Base-by-base conservation (phyloP, 441 rosid genomes). In the Aleurites moluccanus region DNA sequence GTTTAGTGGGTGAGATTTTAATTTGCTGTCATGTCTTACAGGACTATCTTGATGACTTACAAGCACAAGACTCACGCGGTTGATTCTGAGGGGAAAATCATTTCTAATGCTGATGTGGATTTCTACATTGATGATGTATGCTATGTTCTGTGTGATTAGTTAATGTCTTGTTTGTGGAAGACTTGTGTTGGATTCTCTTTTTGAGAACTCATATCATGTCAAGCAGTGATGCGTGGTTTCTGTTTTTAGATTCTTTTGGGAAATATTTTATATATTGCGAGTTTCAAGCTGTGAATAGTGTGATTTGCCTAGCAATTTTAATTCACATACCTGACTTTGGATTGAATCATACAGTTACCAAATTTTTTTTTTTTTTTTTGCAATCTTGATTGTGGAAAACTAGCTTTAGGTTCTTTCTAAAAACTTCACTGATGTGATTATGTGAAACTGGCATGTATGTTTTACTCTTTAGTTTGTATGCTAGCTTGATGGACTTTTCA, bases 21-120 rank as follows among this genome's bases (percentile, higher is more conserved):
- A 38, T 45, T 3, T 55, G 8, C 52, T 70, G 25, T 18, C 21
- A 13, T 62, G 4, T 59, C 52, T 63, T 73, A 55, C 86, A 95
- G 99, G 90, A 92, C 91, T 16, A 90, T 95, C 78, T 80, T 92
- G 87, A 65, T 91, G 83, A 86, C 96, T 56, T 92, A 87, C 88
- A 92, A 95, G 88, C 99, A 95, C 91, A 95, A 95, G 88, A 95
- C 94, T 23, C 98, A 92, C 79, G 86, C 97, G 45, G 89, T 91
- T 83, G 93, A 90, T 81, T 80, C 89, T 38, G 90, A 89, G 65
- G 91, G 98, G 77, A 91, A 82, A 82, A 83, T 95, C 68, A 84
- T 80, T 79, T 90, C 97, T 63, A 92, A 95, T 73, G 97, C 99
- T 63, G 99, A 95, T 84, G 82, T 95, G 63, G 92, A 95, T 78